phyloP scores from a whole-genome alignment of 2,329 filamentous ascomycete genomes.

The Mariannaea sp. region DNA sequence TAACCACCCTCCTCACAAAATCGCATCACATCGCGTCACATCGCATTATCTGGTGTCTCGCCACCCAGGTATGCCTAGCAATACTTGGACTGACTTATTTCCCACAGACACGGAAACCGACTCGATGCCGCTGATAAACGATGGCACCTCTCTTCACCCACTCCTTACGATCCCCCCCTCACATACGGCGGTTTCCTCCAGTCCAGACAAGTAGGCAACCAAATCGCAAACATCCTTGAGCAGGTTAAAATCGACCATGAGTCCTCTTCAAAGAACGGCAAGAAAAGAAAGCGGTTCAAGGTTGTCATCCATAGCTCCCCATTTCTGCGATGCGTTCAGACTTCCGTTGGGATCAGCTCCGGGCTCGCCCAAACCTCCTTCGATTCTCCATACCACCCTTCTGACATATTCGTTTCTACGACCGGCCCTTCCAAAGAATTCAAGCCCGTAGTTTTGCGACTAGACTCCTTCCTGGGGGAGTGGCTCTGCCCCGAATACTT shows the following conservation, averaged over 20 bases:
- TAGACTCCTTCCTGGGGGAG: slow-evolving; percentile 93
- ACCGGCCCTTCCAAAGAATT: slow-evolving; percentile 43
- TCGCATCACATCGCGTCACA: slow-evolving; percentile 1
- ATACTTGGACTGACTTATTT: slow-evolving; percentile 21
- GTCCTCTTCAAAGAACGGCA: slow-evolving; percentile 31
- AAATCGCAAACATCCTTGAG: slow-evolving; percentile 76
- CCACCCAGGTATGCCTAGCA: slow-evolving; percentile 1
- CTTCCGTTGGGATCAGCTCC: slow-evolving; percentile 83
- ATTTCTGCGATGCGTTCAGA: slow-evolving; percentile 90
- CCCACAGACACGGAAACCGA: slow-evolving; percentile 83
- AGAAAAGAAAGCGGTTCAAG: slow-evolving; percentile 67
- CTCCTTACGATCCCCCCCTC: slow-evolving; percentile 92
- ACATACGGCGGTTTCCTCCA: slow-evolving; percentile 95
- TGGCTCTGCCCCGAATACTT: slow-evolving; percentile 96
- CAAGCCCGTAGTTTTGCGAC: slow-evolving; percentile 69
- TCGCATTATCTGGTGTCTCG: slow-evolving; percentile 6
- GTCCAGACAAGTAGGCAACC: slow-evolving; percentile 76
- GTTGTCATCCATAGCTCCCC: slow-evolving; percentile 93
- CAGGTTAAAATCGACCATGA: slow-evolving; percentile 55
- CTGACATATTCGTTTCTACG: slow-evolving; percentile 44
- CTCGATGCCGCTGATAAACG: slow-evolving; percentile 93
- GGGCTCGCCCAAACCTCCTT: slow-evolving; percentile 69
- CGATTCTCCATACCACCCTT: slow-evolving; percentile 41
- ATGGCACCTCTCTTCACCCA: slow-evolving; percentile 92
- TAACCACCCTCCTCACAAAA: background rate